phyloP scores from a whole-genome alignment of 148 eudicot species.

The Persicaria maculosa region DNA sequence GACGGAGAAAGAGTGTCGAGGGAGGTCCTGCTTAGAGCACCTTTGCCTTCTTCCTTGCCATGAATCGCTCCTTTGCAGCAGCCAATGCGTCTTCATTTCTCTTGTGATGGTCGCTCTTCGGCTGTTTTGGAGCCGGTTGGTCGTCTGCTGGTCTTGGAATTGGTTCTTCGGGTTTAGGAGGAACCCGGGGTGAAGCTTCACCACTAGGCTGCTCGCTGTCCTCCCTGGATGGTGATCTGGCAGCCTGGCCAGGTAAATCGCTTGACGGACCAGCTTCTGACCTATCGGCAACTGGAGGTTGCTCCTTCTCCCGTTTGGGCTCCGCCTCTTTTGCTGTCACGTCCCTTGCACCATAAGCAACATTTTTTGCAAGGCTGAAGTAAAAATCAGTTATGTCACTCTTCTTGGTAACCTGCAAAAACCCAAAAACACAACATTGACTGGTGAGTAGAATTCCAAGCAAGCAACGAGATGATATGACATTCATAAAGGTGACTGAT shows the following conservation, averaged over 20 bases:
- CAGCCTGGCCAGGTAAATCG: slow-evolving; percentile 14
- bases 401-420: slow-evolving; percentile 75
- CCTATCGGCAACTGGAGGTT: background rate
- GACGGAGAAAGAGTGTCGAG: no score
- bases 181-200: slow-evolving; percentile 20
- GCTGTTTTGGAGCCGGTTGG: slow-evolving; percentile 28
- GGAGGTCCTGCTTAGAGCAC: background rate
- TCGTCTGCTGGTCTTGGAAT: slow-evolving; percentile 14
- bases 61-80: slow-evolving; percentile 75
- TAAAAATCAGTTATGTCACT: slow-evolving; percentile 73
- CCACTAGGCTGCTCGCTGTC: slow-evolving; percentile 16
- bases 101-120: slow-evolving; percentile 58
- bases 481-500: slow-evolving; percentile 1
- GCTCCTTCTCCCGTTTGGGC: slow-evolving; percentile 22
- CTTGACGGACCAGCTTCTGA: slow-evolving; percentile 19
- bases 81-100: slow-evolving; percentile 70
- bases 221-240: slow-evolving; percentile 19
- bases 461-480: background rate
- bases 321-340: slow-evolving; percentile 22
- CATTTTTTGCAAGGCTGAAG: slow-evolving; percentile 70
- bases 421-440: background rate
- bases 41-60: slow-evolving; percentile 82
- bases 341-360: slow-evolving; percentile 67
- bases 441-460: background rate
- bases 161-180: slow-evolving; percentile 6